These are phyloP conservation scores for Ceratobasidium sp. DNA, from an alignment of 1,284 basidiomycete genomes.

Conservation along the genomic window DNA sequence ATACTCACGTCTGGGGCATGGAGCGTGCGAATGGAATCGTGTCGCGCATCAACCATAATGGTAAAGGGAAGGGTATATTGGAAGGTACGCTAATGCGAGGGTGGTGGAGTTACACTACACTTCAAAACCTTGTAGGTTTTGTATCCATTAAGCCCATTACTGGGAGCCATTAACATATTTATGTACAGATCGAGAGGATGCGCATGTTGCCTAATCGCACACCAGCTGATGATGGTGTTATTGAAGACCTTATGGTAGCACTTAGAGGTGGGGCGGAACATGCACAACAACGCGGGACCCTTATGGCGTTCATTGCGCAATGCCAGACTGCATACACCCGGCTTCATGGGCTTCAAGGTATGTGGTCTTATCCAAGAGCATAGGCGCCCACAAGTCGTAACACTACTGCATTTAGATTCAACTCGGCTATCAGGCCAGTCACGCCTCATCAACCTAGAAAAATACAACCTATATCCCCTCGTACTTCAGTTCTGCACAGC, in stretches of 20 bases:
- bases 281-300: conserved; percentile 20
- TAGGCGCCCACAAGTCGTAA: neutral
- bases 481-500: conserved; percentile 1
- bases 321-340: conserved; percentile 20
- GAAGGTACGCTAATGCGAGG: conserved; percentile 32
- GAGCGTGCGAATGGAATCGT: conserved; percentile 22
- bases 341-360: conserved; percentile 8
- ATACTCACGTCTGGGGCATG: conserved; percentile 34
- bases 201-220: neutral
- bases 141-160: no score
- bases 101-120: conserved; percentile 7
- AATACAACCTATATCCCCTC: neutral
- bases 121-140: conserved; percentile 8
- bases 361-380: neutral
- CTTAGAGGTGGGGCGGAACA: conserved; percentile 14
- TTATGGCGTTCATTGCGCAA: conserved; percentile 21
- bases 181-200: neutral
- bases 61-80: neutral
- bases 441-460: neutral
- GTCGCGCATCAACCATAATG: conserved; percentile 20
- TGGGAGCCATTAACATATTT: no score
- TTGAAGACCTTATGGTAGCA: neutral
- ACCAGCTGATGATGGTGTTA: conserved; percentile 2
- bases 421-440: conserved; percentile 27
- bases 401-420: neutral